phyloP scores from a whole-genome alignment of 106 monocot species.

The Triglochin maritima region DNA sequence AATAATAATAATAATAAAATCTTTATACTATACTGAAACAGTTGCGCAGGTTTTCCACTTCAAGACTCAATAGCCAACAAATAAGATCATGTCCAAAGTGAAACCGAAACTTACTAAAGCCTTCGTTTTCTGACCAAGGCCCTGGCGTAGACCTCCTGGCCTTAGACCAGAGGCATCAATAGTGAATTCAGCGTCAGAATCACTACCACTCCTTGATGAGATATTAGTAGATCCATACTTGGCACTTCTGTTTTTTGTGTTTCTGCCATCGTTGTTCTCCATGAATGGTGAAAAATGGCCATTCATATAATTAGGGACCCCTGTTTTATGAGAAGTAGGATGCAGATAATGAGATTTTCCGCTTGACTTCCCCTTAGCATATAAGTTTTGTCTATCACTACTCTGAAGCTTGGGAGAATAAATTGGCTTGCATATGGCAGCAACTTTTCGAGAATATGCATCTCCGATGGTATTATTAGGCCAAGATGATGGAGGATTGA shows the following conservation, averaged over 20 bases:
- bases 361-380: not conserved
- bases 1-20: too few relatives aligned
- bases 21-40: too few relatives aligned
- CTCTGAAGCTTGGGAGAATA: too few relatives aligned
- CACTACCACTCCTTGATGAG: slow-evolving; percentile 3
- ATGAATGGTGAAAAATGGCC: not conserved
- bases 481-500: not conserved
- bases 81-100: too few relatives aligned
- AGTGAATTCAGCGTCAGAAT: slow-evolving; percentile 1
- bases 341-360: not conserved
- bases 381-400: not conserved
- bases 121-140: too few relatives aligned
- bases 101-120: too few relatives aligned
- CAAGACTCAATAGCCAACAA: too few relatives aligned
- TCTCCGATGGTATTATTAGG: not conserved
- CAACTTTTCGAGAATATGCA: not conserved
- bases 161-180: not conserved
- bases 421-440: not conserved
- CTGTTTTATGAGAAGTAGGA: not conserved
- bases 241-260: not conserved
- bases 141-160: too few relatives aligned
- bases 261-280: not conserved
- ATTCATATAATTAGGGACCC: not conserved
- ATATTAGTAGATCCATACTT: not conserved
- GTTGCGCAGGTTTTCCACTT: too few relatives aligned